These are phyloP conservation scores for Panicum hallii DNA, from an alignment of 202 grass and related monocot genomes.

Conservation along the genomic window DNA sequence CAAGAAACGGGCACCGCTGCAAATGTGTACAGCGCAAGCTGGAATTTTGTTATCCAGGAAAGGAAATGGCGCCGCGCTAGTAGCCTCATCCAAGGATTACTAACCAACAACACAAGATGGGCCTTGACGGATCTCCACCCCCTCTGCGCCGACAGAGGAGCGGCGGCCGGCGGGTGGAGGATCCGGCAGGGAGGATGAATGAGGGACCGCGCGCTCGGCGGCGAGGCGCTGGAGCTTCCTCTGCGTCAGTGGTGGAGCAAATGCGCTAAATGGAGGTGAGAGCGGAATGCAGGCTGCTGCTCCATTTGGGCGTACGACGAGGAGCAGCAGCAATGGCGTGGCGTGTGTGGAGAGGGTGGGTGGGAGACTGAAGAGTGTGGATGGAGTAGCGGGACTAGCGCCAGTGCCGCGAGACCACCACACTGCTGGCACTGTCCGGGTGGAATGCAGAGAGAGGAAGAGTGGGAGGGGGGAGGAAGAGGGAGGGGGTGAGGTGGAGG, in stretches of 20 bases:
- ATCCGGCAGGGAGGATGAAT: not conserved
- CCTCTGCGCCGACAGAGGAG: not conserved
- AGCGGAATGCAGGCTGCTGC: conserved; percentile 11
- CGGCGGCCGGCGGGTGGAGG: conserved; percentile 25
- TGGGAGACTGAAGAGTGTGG: not conserved
- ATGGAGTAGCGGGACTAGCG: conserved; percentile 17
- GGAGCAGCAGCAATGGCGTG: not conserved
- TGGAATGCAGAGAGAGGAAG: not conserved
- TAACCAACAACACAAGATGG: not conserved
- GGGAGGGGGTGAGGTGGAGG: not conserved
- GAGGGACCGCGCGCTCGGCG: not conserved
- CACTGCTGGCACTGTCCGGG: not conserved
- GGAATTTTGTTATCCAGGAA: not conserved
- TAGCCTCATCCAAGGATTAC: not conserved
- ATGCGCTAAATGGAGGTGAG: not conserved
- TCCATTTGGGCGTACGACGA: conserved; percentile 9
- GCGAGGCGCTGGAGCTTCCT: not conserved
- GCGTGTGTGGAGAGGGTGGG: not conserved
- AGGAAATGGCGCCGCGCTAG: not conserved
- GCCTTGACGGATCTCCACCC: conserved; percentile 18
- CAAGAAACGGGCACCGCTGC: conserved; percentile 14
- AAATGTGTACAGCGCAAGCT: not conserved
- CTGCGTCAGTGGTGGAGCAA: not conserved
- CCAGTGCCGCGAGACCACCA: conserved; percentile 32
- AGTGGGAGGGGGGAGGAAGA: not conserved